Percentiles rank a stretch among this genome's conserved stretches.
These are phyloP conservation scores for Erigeron philadelphicus DNA, from an alignment of 140 eudicot genomes.

Conservation along the genomic window DNA sequence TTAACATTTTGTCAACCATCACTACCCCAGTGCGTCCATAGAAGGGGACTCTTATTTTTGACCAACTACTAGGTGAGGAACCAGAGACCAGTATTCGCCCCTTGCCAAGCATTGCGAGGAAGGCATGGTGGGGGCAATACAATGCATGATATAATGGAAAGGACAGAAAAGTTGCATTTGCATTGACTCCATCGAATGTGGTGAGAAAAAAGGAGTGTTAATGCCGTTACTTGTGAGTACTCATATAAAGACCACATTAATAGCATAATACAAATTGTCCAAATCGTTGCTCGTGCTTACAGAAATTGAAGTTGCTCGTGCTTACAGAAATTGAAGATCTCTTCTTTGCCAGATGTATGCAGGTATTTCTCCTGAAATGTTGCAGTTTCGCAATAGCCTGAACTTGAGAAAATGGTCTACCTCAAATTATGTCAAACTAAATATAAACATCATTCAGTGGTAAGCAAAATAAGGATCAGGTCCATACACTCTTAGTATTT, in stretches of 20 bases:
- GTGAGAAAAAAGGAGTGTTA: too few relatives aligned
- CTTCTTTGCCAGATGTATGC: constrained; percentile 55
- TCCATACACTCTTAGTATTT: constrained; percentile 52
- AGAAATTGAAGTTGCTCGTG: constrained; percentile 30
- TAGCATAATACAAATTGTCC: background rate
- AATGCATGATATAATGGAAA: background rate
- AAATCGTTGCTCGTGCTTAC: constrained; percentile 42
- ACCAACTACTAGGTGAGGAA: too few relatives aligned
- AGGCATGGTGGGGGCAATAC: background rate
- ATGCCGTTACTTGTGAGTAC: too few relatives aligned
- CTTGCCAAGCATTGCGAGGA: too few relatives aligned
- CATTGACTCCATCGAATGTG: background rate
- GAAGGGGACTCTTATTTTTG: too few relatives aligned
- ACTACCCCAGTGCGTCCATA: too few relatives aligned
- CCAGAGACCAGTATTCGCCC: too few relatives aligned
- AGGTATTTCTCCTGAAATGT: constrained; percentile 61
- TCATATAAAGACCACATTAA: too few relatives aligned
- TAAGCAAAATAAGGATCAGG: background rate
- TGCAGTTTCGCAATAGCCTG: constrained; percentile 72
- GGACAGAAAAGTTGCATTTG: background rate
- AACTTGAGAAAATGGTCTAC: constrained; percentile 7
- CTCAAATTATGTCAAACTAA: constrained; percentile 6
- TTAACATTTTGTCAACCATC: background rate
- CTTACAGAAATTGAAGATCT: constrained; percentile 50
- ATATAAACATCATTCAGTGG: background rate